Evolutionary conservation across 2,329 filamentous ascomycete species (phyloP).

Genomic region (Fusarium sororula): DNA sequence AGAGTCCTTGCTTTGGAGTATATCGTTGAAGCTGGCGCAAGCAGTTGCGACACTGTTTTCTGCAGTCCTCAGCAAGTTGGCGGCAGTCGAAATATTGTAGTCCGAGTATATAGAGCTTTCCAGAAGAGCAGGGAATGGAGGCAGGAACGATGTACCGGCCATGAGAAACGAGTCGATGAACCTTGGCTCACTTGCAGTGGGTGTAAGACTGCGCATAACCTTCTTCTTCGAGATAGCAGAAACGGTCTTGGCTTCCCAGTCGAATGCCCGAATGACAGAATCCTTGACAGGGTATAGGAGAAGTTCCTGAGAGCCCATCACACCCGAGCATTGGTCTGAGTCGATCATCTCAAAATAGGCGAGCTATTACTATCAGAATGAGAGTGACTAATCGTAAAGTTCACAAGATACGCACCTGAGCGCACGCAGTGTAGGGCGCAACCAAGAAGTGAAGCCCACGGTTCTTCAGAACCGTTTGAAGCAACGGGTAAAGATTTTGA

Average conservation of each 20-base stretch:
- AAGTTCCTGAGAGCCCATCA: conserved; percentile 86
- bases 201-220: conserved; percentile 74
- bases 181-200: conserved; percentile 71
- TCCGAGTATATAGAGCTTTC: conserved; percentile 64
- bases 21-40: conserved; percentile 82
- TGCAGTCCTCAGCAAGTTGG: conserved; percentile 77
- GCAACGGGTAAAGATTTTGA: conserved; percentile 77
- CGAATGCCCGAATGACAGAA: conserved; percentile 71
- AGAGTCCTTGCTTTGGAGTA: conserved; percentile 74
- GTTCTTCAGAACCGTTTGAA: conserved; percentile 77
- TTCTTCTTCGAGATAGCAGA: conserved; percentile 70
- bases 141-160: conserved; percentile 81
- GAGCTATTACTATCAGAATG: conserved; percentile 61
- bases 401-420: conserved; percentile 69
- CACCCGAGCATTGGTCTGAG: conserved; percentile 74
- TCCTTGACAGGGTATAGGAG: conserved; percentile 87
- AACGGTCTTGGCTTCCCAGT: conserved; percentile 76
- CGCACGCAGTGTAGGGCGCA: conserved; percentile 86
- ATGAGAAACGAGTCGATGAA: conserved; percentile 88
- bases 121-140: conserved; percentile 80
- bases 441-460: conserved; percentile 79
- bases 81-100: conserved; percentile 74
- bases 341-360: conserved; percentile 78
- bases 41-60: conserved; percentile 76
- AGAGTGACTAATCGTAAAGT: background rate